These are phyloP conservation scores for Monocercomonoides exilis DNA, from an alignment of 78 protist genomes.

Conservation along the genomic window DNA sequence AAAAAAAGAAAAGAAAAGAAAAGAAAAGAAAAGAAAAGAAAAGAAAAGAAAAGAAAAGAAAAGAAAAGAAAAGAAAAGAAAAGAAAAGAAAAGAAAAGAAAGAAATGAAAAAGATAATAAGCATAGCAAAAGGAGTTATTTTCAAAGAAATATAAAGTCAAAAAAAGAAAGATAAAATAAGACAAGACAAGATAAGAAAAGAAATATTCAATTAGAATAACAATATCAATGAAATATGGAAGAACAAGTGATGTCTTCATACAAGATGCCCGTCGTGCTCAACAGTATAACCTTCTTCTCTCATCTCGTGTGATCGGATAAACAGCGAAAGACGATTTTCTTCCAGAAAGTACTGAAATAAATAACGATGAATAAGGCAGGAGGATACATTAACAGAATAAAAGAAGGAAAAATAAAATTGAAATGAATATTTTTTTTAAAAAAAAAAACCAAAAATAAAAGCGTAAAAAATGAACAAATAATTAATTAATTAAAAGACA, in stretches of 20 bases:
- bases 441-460: too few relatives aligned
- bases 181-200: neutral
- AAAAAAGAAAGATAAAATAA: neutral
- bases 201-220: neutral
- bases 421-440: too few relatives aligned
- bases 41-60: too few relatives aligned
- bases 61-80: too few relatives aligned
- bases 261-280: neutral
- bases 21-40: too few relatives aligned
- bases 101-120: too few relatives aligned
- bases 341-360: neutral
- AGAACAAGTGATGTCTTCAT: constrained; percentile 3
- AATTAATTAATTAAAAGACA: too few relatives aligned
- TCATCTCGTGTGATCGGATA: neutral
- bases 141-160: neutral
- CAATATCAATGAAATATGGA: neutral
- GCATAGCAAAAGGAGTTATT: neutral
- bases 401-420: too few relatives aligned
- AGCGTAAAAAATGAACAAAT: too few relatives aligned
- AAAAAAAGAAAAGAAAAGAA: too few relatives aligned
- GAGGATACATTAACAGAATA: too few relatives aligned
- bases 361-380: too few relatives aligned
- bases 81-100: neutral
- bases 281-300: neutral
- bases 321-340: neutral